Conservation (phyloP, 2,329 filamentous ascomycete species). For the Bipolaris oryzae region DNA sequence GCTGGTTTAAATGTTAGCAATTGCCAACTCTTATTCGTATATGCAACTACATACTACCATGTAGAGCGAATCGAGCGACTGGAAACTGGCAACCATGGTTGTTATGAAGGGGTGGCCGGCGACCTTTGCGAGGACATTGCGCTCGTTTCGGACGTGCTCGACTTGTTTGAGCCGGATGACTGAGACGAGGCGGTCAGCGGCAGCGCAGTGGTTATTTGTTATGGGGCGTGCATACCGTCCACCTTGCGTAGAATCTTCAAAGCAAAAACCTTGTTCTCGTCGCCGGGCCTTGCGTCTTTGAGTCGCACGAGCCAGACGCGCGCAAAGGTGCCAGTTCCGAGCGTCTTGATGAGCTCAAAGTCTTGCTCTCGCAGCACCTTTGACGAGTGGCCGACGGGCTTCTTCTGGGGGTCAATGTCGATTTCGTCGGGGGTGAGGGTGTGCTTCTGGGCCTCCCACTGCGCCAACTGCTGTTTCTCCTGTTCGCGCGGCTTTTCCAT, state of each 20-base stretch:
- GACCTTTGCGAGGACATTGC: constrained; percentile 76
- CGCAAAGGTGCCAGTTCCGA: constrained; percentile 83
- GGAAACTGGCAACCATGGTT: constrained; percentile 76
- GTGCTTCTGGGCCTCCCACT: constrained; percentile 55
- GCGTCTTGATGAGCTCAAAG: constrained; percentile 75
- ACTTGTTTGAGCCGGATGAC: constrained; percentile 85
- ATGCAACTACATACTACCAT: constrained; percentile 63
- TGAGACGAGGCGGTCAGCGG: constrained; percentile 40
- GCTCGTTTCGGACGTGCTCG: constrained; percentile 84
- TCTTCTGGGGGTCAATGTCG: constrained; percentile 50
- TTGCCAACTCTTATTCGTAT: constrained; percentile 25
- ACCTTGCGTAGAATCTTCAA: constrained; percentile 76
- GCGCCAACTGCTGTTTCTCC: constrained; percentile 54
- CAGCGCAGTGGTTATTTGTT: constrained; percentile 7
- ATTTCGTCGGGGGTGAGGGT: constrained; percentile 53
- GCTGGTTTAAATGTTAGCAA: constrained; percentile 47
- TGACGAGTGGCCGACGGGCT: constrained; percentile 56
- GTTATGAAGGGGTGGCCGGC: constrained; percentile 85
- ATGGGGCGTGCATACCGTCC: constrained; percentile 50
- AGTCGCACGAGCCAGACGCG: constrained; percentile 79
- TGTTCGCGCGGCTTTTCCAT: constrained; percentile 52
- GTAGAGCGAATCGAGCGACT: constrained; percentile 78
- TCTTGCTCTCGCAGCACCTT: constrained; percentile 60
- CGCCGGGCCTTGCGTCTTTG: constrained; percentile 57
- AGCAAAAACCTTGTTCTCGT: constrained; percentile 73